These are phyloP conservation scores for Melanopsichium pennsylvanicum DNA, from an alignment of 1,284 basidiomycete genomes.

Conservation along the genomic window DNA sequence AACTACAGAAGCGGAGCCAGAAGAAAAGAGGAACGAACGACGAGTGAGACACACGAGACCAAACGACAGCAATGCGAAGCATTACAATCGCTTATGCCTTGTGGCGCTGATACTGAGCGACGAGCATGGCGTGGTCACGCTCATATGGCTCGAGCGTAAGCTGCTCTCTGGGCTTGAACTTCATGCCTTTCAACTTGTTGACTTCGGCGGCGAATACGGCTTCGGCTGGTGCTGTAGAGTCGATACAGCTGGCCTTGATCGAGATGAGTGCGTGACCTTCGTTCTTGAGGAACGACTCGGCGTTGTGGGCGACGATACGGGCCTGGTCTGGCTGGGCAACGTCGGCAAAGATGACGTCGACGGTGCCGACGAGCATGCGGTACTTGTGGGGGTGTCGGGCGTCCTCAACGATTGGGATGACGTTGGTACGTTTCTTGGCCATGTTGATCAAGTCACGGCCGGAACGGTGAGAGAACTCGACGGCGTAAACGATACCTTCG, in stretches of 20 bases:
- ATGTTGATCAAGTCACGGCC: conserved; percentile 98
- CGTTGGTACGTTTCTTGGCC: conserved; percentile 99
- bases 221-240: conserved; percentile 89
- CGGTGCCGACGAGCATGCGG: conserved; percentile 63
- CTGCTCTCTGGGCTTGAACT: conserved; percentile 80
- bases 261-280: conserved; percentile 92
- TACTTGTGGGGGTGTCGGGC: conserved; percentile 78
- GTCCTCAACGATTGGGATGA: conserved; percentile 98
- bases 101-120: conserved; percentile 63
- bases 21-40: conserved; percentile 11
- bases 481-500: conserved; percentile 95
- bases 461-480: conserved; percentile 95
- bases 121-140: conserved; percentile 64
- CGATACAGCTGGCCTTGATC: conserved; percentile 99
- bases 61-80: not conserved
- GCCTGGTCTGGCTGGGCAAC: conserved; percentile 99
- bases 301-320: conserved; percentile 80
- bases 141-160: conserved; percentile 73
- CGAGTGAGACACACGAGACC: not conserved
- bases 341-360: conserved; percentile 78
- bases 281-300: conserved; percentile 95
- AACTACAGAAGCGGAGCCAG: conserved; percentile 47
- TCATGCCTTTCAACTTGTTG: conserved; percentile 75
- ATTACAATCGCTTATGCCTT: conserved; percentile 33
- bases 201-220: conserved; percentile 91